Conservation (phyloP, 2,329 filamentous ascomycete genomes). For the Scolecobasidium constrictum region DNA sequence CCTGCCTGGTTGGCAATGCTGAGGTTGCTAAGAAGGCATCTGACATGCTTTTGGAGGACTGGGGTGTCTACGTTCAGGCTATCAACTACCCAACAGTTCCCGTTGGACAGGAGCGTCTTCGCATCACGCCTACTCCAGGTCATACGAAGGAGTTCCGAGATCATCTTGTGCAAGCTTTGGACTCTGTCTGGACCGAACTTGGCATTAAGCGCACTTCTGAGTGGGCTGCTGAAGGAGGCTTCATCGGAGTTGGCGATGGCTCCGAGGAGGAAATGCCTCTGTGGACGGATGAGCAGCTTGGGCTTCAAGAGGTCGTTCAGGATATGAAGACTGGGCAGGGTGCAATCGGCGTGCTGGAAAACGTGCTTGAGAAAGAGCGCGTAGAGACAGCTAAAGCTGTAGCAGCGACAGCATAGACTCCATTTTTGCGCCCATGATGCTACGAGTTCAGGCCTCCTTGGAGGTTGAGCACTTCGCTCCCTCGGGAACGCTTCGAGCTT, state of each 20-base stretch:
- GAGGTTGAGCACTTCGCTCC: no score
- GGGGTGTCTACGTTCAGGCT: slow-evolving; percentile 93
- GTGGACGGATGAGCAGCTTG: slow-evolving; percentile 82
- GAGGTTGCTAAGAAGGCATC: slow-evolving; percentile 86
- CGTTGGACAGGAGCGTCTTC: slow-evolving; percentile 91
- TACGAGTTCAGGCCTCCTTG: no score
- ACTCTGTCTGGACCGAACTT: slow-evolving; percentile 79
- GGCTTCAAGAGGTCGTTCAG: slow-evolving; percentile 16
- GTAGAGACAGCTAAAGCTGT: slow-evolving; percentile 31
- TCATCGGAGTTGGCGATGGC: slow-evolving; percentile 81
- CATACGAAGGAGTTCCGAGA: slow-evolving; percentile 78
- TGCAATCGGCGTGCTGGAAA: slow-evolving; percentile 35
- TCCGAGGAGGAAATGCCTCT: slow-evolving; percentile 56
- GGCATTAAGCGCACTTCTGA: slow-evolving; percentile 86
- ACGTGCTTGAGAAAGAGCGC: slow-evolving; percentile 35
- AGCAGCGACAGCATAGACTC: slow-evolving; percentile 23
- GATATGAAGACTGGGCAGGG: slow-evolving; percentile 43
- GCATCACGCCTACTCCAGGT: slow-evolving; percentile 91
- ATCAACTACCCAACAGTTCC: slow-evolving; percentile 99
- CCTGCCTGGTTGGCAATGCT: slow-evolving; percentile 86
- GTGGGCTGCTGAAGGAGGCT: slow-evolving; percentile 84
- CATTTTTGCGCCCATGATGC: no score
- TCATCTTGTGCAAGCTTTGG: slow-evolving; percentile 72
- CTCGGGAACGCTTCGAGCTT: no score
- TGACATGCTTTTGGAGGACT: slow-evolving; percentile 79